A percentile compares a stretch with the other conserved stretches of the same genome.
These are phyloP conservation scores for Phytophthora fragariaefolia DNA, from an alignment of 352 stramenopile genomes.

Conservation along the genomic window DNA sequence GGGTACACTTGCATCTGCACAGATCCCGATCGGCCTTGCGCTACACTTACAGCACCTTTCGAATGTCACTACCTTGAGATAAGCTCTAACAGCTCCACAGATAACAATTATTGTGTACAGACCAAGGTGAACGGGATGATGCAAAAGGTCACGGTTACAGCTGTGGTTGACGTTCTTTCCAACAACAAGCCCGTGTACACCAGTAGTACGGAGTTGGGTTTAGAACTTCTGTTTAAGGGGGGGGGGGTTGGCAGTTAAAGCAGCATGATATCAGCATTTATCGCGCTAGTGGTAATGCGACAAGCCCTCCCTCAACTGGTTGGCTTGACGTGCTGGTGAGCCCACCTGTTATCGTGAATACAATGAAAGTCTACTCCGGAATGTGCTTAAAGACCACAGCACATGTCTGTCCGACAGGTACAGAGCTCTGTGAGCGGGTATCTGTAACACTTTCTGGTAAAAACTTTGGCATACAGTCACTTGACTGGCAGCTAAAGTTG, in stretches of 20 bases:
- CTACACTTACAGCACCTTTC: slow-evolving; percentile 47
- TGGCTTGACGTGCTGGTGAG: slow-evolving; percentile 40
- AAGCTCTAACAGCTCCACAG: slow-evolving; percentile 10
- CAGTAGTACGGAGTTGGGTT: slow-evolving; percentile 10
- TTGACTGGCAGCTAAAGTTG: slow-evolving; percentile 55
- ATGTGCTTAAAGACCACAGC: slow-evolving; percentile 36
- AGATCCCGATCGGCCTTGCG: slow-evolving; percentile 47
- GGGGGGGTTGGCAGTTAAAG: slow-evolving; percentile 47
- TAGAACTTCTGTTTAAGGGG: slow-evolving; percentile 44
- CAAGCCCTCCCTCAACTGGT: slow-evolving; percentile 36
- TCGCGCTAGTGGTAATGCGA: slow-evolving; percentile 24
- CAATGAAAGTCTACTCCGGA: slow-evolving; percentile 49
- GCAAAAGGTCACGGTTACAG: slow-evolving; percentile 39
- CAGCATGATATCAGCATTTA: slow-evolving; percentile 36
- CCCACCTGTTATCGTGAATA: slow-evolving; percentile 12
- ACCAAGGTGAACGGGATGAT: slow-evolving; percentile 22
- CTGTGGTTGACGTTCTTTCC: slow-evolving; percentile 43
- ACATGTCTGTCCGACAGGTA: slow-evolving; percentile 44
- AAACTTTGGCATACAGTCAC: slow-evolving; percentile 56
- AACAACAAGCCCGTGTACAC: slow-evolving; percentile 50
- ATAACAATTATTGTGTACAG: slow-evolving; percentile 46
- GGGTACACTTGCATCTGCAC: slow-evolving; percentile 59
- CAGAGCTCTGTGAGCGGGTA: slow-evolving; percentile 55
- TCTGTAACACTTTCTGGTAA: slow-evolving; percentile 51
- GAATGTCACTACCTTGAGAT: slow-evolving; percentile 44